Evolutionary conservation across 164 flowering plant genomes (phyloP), one percentile per base, ranked within the genome.

Genomic region (Euptelea pleiosperma): DNA sequence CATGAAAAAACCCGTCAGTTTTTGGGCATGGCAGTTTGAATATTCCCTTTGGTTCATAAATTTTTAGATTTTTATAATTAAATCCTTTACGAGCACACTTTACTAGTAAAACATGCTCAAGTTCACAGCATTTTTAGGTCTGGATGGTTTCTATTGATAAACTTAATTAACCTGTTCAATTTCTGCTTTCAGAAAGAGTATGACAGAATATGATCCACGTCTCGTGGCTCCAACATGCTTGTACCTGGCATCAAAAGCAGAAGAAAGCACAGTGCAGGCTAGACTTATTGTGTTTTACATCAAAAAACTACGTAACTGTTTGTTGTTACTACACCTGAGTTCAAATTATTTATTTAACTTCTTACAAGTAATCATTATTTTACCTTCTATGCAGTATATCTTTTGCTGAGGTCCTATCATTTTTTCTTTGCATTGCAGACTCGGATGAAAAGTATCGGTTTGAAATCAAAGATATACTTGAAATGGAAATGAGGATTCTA

Each of bases 401-500:
- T 53, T 12, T 44, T 51, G 28, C 66, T 61, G 22, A 65, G 18
- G 33, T 41, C 47, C 19, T 41, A 22, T 54, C 45, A 9, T 15
- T 52, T 3, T 54, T 57, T 55, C 33, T 48, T 62, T 28, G n/a
- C 18, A 53, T 42, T 67, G 47, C 91, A 87, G 99, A 73, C 77
- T 14, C 83, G 6, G 96, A 91, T 74, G 96, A 92, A n/a, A 83
- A 77, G 71, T 84, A 85, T 54, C 75, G 73, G 35, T 88, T 42
- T 71, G 99, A 94, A 51, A 81, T 88, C 64, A 94, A 86, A 61
- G 96, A 91, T 62, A 91, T 91, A 58, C 87, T 94, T 41, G 97
- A 91, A 70, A 94, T 91, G 97, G 99, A 94, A 77, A 94, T 94
- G 99, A 94, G 88, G 79, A 75, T 90, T 56, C 75, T 94, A 60